A percentile compares a stretch with the other conserved stretches of the same genome.
These are phyloP conservation scores for Leccinum variicolor DNA, from an alignment of 768 basidiomycete species.

Conservation along the genomic window DNA sequence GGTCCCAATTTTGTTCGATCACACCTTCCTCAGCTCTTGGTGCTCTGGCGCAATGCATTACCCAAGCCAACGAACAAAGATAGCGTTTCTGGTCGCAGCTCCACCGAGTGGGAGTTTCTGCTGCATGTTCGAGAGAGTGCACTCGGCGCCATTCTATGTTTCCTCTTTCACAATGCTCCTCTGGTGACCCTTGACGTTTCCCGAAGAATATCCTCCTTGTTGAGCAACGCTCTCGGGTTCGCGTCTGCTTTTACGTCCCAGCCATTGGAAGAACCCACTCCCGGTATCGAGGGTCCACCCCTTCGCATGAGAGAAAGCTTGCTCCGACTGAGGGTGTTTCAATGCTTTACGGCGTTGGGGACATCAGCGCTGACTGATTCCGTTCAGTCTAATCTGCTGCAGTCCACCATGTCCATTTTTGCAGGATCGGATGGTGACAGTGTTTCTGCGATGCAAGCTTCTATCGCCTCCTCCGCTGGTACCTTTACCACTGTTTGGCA, in stretches of 20 bases:
- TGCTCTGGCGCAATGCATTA: slow-evolving; percentile 95
- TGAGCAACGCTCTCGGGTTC: slow-evolving; percentile 89
- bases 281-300: slow-evolving; percentile 43
- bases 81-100: slow-evolving; percentile 55
- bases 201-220: slow-evolving; percentile 78
- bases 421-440: slow-evolving; percentile 83
- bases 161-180: slow-evolving; percentile 76
- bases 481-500: slow-evolving; percentile 86
- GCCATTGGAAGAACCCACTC: slow-evolving; percentile 59
- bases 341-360: slow-evolving; percentile 85
- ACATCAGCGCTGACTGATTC: slow-evolving; percentile 76
- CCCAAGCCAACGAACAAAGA: slow-evolving; percentile 95
- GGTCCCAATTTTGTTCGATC: slow-evolving; percentile 92
- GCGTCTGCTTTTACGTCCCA: slow-evolving; percentile 77
- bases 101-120: slow-evolving; percentile 87
- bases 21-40: slow-evolving; percentile 89
- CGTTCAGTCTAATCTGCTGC: slow-evolving; percentile 76
- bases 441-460: slow-evolving; percentile 85
- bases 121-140: slow-evolving; percentile 89
- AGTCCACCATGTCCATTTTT: slow-evolving; percentile 77
- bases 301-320: slow-evolving; percentile 80
- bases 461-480: slow-evolving; percentile 83
- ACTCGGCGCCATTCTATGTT: slow-evolving; percentile 82
- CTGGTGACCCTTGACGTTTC: slow-evolving; percentile 90
- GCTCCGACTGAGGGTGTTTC: slow-evolving; percentile 80